These are phyloP conservation scores for Kuraishia piskuri DNA, from an alignment of 805 yeast genomes.

Conservation along the genomic window DNA sequence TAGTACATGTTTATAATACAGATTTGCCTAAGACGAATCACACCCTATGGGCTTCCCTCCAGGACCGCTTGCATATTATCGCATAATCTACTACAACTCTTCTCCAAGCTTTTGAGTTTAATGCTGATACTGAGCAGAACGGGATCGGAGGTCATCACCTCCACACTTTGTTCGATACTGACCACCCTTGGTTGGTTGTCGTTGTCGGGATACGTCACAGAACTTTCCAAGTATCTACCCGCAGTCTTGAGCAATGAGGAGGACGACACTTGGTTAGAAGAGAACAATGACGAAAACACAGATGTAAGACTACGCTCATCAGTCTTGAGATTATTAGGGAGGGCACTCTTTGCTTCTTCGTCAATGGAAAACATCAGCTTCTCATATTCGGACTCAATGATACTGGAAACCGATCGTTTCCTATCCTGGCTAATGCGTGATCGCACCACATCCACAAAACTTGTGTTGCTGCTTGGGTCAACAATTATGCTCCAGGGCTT, in stretches of 20 bases:
- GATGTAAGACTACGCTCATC: conserved; percentile 11
- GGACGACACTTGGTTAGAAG: conserved; percentile 13
- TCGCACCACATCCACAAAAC: conserved; percentile 51
- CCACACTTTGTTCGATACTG: conserved; percentile 48
- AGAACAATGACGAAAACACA: conserved; percentile 16
- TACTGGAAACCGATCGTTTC: conserved; percentile 25
- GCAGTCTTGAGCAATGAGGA: conserved; percentile 28
- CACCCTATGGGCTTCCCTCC: neutral
- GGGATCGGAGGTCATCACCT: conserved; percentile 62
- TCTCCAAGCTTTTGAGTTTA: conserved; percentile 55
- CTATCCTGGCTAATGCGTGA: conserved; percentile 43
- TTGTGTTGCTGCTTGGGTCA: conserved; percentile 28
- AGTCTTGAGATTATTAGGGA: neutral
- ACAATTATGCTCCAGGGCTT: conserved; percentile 59
- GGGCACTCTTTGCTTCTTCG: conserved; percentile 2
- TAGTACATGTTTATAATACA: neutral
- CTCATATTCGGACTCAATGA: conserved; percentile 30
- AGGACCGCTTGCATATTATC: conserved; percentile 6
- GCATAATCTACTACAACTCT: conserved; percentile 27
- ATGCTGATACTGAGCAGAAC: conserved; percentile 51
- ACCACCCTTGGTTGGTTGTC: conserved; percentile 35
- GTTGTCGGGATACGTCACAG: conserved; percentile 47
- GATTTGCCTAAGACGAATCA: neutral
- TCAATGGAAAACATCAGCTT: conserved; percentile 23
- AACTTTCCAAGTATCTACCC: conserved; percentile 49